Conservation (phyloP, 1,139 yeast genomes). For the Sugiyamaella sp. region DNA sequence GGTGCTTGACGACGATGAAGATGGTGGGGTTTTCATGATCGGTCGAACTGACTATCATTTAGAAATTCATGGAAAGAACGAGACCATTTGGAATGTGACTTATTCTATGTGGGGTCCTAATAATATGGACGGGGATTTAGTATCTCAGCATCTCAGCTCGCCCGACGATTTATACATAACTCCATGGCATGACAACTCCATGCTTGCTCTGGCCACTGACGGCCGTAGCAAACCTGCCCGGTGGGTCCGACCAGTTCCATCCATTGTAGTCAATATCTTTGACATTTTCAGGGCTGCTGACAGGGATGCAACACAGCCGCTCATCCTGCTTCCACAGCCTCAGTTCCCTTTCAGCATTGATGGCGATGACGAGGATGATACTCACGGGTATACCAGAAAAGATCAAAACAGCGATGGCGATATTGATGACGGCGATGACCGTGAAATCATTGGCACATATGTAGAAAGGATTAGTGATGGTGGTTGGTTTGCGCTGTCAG, state of each 20-base stretch:
- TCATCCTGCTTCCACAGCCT: slow-evolving; percentile 47
- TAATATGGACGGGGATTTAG: slow-evolving; percentile 74
- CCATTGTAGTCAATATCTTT: slow-evolving; percentile 70
- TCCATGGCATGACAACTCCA: slow-evolving; percentile 75
- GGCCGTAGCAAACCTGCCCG: slow-evolving; percentile 65
- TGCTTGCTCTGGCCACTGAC: slow-evolving; percentile 59
- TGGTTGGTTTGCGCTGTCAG: slow-evolving; percentile 90
- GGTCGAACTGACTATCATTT: slow-evolving; percentile 56
- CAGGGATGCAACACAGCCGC: slow-evolving; percentile 31
- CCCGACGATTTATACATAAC: slow-evolving; percentile 77
- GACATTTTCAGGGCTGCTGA: slow-evolving; percentile 53
- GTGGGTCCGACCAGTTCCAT: slow-evolving; percentile 70
- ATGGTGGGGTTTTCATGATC: slow-evolving; percentile 40
- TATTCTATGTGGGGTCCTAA: slow-evolving; percentile 94
- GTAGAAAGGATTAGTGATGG: slow-evolving; percentile 65
- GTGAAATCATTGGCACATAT: slow-evolving; percentile 51
- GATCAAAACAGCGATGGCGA: slow-evolving; percentile 2
- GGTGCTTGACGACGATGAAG: slow-evolving; percentile 24
- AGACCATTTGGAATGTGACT: slow-evolving; percentile 81
- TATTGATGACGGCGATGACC: slow-evolving; percentile 21
- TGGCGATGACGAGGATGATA: not conserved
- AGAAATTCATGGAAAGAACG: slow-evolving; percentile 65
- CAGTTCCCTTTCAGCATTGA: slow-evolving; percentile 27
- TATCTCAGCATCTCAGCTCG: slow-evolving; percentile 42
- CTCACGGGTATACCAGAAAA: not conserved